phyloP scores from a whole-genome alignment of 345 rosid genomes.

The Eutrema japonicum region DNA sequence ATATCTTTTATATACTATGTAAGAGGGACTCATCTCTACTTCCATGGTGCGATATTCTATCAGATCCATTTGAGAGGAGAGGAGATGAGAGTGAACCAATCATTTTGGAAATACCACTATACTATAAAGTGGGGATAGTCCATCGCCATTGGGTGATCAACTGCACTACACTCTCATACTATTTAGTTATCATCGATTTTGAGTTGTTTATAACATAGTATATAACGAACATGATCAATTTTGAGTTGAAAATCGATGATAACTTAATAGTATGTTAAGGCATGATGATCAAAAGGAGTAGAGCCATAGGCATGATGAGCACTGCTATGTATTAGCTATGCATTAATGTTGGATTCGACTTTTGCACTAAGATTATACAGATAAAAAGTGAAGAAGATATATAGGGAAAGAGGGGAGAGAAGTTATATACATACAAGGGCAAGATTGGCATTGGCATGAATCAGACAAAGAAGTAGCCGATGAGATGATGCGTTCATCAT shows the following conservation, averaged over 20 bases:
- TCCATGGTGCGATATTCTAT: no score
- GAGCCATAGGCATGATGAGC: background rate
- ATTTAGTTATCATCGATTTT: background rate
- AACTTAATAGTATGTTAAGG: no score
- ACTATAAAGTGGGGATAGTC: background rate
- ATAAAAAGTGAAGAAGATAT: background rate
- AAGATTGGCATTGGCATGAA: slow-evolving; percentile 57
- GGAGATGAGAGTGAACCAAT: background rate
- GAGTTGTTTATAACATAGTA: no score
- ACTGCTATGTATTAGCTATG: background rate
- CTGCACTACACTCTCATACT: background rate
- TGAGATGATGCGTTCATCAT: slow-evolving; percentile 32
- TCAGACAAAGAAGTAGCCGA: slow-evolving; percentile 29
- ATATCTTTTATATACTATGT: background rate
- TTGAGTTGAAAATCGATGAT: no score
- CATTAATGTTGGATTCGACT: background rate
- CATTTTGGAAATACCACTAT: background rate
- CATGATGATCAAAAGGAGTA: slow-evolving; percentile 4
- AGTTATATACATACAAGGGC: slow-evolving; percentile 55
- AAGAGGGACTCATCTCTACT: no score
- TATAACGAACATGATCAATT: no score
- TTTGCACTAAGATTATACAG: background rate
- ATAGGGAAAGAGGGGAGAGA: slow-evolving; percentile 14
- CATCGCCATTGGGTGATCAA: background rate
- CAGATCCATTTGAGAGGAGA: no score